Base-by-base conservation (phyloP, 495 filamentous ascomycete genomes). In the Neurospora sublineolata region DNA sequence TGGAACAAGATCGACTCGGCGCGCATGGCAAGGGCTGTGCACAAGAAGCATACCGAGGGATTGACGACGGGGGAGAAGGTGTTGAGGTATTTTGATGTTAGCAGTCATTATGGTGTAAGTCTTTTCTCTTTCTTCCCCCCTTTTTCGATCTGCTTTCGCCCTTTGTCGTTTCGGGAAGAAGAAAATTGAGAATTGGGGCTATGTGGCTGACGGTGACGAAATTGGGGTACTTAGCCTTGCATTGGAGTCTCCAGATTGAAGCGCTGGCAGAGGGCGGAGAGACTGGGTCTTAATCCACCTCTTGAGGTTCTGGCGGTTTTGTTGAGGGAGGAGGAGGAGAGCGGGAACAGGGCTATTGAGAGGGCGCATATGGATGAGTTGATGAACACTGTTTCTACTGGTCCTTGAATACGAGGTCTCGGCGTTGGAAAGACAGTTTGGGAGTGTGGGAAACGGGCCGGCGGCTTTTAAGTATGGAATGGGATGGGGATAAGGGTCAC, bases 281-380 rank as follows among this genome's bases (percentile, higher is more conserved):
- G 81, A 64, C 80, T 99, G 64, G 90, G 90, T 1, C 81, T 99
- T 68, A 86, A 92, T 42, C 96, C 96, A 0, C 95, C 96, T 1
- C 85, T 97, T 39, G 94, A 97, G 79, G 93, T 98, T n/a, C 84
- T 97, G 4, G 91, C 93, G 0, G 92, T 97, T 30, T 77, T 97
- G 42, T 75, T 97, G 70, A 90, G 87, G 77, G 88, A 94, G 73
- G 88, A 94, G 73, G 86, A 92, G 75, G 81, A 87, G 8, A 83
- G 83, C 41, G 84, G 85, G 9, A 76, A 77, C 2, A 78, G 77
- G 68, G 77, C 74, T 46, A 74, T 78, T 30, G 86, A 97, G 79
- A 82, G 83, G 72, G 91, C 94, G 39, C 87, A 93, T 80, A 88
- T 97, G 69, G 95, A 97, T 80, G 89, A 92, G 77, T 77, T 97